These are phyloP conservation scores for Diaporthe australafricana DNA, from an alignment of 2,329 filamentous ascomycete genomes.

Conservation along the genomic window DNA sequence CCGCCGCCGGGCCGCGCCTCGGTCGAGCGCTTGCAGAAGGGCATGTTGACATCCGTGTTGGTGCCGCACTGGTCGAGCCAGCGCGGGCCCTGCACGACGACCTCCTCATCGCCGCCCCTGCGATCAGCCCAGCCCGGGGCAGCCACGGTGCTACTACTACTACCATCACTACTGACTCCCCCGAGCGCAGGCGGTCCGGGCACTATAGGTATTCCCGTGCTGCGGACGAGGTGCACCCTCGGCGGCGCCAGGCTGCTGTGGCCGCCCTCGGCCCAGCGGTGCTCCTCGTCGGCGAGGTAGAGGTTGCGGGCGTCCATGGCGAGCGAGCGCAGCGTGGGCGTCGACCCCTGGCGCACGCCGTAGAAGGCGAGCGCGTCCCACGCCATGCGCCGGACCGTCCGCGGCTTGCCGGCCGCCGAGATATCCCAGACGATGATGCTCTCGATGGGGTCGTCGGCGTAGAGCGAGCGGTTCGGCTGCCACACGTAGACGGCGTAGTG, in stretches of 20 bases:
- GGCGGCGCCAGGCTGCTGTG: constrained; percentile 55
- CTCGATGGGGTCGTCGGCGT: constrained; percentile 67
- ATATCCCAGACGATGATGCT: constrained; percentile 71
- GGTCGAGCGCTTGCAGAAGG: constrained; percentile 57
- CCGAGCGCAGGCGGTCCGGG: constrained; percentile 37
- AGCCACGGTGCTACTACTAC: not conserved
- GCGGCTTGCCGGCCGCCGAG: constrained; percentile 59
- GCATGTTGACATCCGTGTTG: constrained; percentile 54
- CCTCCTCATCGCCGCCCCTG: not conserved
- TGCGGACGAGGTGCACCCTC: constrained; percentile 58
- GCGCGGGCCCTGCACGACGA: constrained; percentile 56
- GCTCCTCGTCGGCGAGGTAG: constrained; percentile 68
- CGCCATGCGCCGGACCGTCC: constrained; percentile 60
- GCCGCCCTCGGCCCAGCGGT: constrained; percentile 59
- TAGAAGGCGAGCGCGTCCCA: constrained; percentile 65
- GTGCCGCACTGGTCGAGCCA: constrained; percentile 61
- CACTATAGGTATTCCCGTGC: constrained; percentile 65
- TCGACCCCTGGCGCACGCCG: constrained; percentile 63
- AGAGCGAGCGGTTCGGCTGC: constrained; percentile 64
- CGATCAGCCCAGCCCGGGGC: too few species aligned
- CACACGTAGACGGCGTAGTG: constrained; percentile 73
- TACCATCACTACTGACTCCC: too few species aligned
- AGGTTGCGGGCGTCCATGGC: constrained; percentile 62
- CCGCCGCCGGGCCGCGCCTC: not conserved
- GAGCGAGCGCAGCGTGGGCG: constrained; percentile 61